Percentiles rank a stretch among this genome's conserved stretches.
phyloP scores from a whole-genome alignment of 352 stramenopile genomes.

The Globisporangium okanoganense region DNA sequence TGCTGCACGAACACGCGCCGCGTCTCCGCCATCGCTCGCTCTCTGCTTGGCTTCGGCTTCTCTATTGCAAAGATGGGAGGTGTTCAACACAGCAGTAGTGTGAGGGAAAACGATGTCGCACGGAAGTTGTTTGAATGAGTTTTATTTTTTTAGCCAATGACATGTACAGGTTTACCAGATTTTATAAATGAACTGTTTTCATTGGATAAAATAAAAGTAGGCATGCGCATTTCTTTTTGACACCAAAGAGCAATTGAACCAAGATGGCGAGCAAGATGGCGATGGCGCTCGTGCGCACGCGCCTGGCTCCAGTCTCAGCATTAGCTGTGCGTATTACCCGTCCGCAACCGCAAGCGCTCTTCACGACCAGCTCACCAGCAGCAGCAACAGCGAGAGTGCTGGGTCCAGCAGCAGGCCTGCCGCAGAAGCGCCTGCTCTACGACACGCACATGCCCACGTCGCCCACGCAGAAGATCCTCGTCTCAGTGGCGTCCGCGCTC shows the following conservation, averaged over 20 bases:
- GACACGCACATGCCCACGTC: slow-evolving; percentile 70
- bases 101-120: not conserved
- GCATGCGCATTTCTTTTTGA: slow-evolving; percentile 1
- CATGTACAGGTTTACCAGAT: no score
- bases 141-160: not conserved
- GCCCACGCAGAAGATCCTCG: slow-evolving; percentile 80
- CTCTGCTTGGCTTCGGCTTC: not conserved
- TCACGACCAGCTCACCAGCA: not conserved
- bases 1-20: slow-evolving; percentile 73
- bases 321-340: not conserved
- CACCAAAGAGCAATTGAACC: not conserved
- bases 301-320: not conserved
- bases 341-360: not conserved
- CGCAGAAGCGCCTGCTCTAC: slow-evolving; percentile 60
- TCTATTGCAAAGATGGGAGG: not conserved
- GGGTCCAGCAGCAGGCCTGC: slow-evolving; percentile 29
- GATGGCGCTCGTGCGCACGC: not conserved
- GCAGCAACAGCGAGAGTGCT: not conserved
- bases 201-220: not conserved
- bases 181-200: not conserved
- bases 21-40: slow-evolving; percentile 34
- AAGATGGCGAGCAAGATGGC: not conserved
- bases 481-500: slow-evolving; percentile 86
- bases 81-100: not conserved
- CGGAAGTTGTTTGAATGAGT: slow-evolving; percentile 1